phyloP scores from a whole-genome alignment of 2,329 filamentous ascomycete genomes.

The Volutella citrinella region DNA sequence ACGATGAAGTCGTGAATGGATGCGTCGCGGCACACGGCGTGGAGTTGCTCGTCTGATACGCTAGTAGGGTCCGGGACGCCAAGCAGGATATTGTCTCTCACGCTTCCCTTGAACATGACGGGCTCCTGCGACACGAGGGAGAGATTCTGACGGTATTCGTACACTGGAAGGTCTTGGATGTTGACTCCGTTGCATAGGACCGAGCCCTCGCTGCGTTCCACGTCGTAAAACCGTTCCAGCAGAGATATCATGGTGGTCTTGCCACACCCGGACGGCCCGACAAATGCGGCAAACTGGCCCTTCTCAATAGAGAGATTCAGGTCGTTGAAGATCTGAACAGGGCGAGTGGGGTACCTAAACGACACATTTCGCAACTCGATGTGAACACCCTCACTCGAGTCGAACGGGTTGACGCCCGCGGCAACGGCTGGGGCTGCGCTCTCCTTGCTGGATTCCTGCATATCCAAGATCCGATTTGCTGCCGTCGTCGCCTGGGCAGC shows the following conservation, averaged over 20 bases:
- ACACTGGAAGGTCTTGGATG: constrained; percentile 13
- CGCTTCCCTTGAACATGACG: constrained; percentile 31
- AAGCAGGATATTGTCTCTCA: constrained; percentile 25
- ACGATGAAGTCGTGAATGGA: constrained; percentile 56
- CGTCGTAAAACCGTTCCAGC: constrained; percentile 25
- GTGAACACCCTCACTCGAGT: constrained; percentile 6
- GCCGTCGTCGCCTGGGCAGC: constrained; percentile 18
- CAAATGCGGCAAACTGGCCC: constrained; percentile 40
- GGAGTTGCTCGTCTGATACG: constrained; percentile 18
- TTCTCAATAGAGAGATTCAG: constrained; percentile 27
- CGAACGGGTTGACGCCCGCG: constrained; percentile 3
- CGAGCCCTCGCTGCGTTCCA: constrained; percentile 2
- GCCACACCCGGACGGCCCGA: constrained; percentile 16
- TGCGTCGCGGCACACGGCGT: constrained; percentile 34
- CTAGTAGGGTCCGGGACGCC: constrained; percentile 12
- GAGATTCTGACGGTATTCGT: constrained; percentile 18
- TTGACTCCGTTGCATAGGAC: constrained; percentile 12
- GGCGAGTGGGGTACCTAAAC: constrained; percentile 22
- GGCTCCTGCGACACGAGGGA: constrained; percentile 24
- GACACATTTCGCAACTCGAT: constrained; percentile 19
- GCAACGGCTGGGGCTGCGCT: too few species aligned
- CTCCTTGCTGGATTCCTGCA: constrained; percentile 11
- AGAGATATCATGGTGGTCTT: constrained; percentile 29
- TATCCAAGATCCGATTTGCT: constrained; percentile 28
- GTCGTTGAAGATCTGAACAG: constrained; percentile 18